Conservation (phyloP, 768 basidiomycete species). For the Lactarius trivialis region DNA sequence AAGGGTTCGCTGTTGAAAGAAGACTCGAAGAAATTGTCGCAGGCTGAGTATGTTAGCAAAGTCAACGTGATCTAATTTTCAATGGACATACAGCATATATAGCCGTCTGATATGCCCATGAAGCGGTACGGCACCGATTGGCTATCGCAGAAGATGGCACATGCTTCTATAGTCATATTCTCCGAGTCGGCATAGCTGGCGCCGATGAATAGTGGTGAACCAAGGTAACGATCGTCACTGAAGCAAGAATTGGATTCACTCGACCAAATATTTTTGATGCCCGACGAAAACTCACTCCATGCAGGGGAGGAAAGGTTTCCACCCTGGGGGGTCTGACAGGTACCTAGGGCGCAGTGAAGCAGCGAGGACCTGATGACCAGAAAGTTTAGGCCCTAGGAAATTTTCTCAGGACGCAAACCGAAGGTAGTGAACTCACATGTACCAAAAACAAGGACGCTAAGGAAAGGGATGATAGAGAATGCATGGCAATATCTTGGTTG, state of each 20-base stretch:
- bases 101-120: conserved; percentile 61
- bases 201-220: conserved; percentile 40
- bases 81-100: conserved; percentile 45
- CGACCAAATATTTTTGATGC: background rate
- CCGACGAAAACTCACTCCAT: background rate
- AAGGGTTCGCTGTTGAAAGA: too few relatives aligned
- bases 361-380: background rate
- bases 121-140: conserved; percentile 40
- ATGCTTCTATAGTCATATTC: conserved; percentile 54
- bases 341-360: background rate
- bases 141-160: conserved; percentile 38
- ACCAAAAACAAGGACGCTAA: background rate
- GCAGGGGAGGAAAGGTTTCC: background rate
- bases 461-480: background rate
- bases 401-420: background rate
- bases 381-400: background rate
- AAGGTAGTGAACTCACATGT: background rate
- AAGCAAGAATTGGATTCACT: background rate
- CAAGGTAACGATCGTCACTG: background rate
- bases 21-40: background rate
- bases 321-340: background rate
- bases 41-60: background rate
- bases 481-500: background rate
- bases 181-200: conserved; percentile 39
- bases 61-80: background rate